phyloP scores from a whole-genome alignment of 306 rosid species.

The Biancaea sappan region DNA sequence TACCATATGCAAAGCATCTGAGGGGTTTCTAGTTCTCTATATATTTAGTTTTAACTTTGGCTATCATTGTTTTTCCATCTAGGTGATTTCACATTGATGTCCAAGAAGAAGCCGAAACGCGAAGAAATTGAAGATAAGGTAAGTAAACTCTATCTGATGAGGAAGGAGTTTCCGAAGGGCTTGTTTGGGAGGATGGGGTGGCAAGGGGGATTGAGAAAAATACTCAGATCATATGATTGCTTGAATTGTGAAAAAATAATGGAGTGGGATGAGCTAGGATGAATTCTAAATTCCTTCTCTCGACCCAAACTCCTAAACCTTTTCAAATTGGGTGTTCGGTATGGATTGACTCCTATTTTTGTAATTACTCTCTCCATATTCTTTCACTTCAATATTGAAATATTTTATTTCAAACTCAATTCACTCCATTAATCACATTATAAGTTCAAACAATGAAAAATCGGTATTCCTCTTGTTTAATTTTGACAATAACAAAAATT shows the following conservation, averaged over 20 bases:
- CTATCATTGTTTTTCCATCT: background rate
- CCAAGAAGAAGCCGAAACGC: conserved; percentile 64
- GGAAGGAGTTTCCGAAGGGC: background rate
- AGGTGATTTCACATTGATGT: conserved; percentile 90
- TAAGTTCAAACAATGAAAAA: background rate
- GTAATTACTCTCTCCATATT: background rate
- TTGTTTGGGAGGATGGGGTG: conserved; percentile 2
- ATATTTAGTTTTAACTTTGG: background rate
- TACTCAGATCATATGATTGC: background rate
- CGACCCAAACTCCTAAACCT: background rate
- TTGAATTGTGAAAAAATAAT: background rate
- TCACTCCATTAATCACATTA: background rate
- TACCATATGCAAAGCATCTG: conserved; percentile 22
- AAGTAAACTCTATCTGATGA: background rate
- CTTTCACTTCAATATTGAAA: background rate
- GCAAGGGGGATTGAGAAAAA: conserved; percentile 4
- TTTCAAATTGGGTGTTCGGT: background rate
- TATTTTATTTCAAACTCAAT: background rate
- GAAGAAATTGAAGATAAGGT: conserved; percentile 82
- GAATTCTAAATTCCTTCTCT: background rate
- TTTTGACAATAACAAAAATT: too few relatives aligned
- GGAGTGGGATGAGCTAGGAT: background rate
- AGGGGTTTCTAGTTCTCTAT: background rate
- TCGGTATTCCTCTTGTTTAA: background rate
- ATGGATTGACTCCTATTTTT: background rate